Percentiles rank a stretch among this genome's conserved stretches.
Conservation (phyloP, 2,329 filamentous ascomycete species). For the Cladosporium phlei region DNA sequence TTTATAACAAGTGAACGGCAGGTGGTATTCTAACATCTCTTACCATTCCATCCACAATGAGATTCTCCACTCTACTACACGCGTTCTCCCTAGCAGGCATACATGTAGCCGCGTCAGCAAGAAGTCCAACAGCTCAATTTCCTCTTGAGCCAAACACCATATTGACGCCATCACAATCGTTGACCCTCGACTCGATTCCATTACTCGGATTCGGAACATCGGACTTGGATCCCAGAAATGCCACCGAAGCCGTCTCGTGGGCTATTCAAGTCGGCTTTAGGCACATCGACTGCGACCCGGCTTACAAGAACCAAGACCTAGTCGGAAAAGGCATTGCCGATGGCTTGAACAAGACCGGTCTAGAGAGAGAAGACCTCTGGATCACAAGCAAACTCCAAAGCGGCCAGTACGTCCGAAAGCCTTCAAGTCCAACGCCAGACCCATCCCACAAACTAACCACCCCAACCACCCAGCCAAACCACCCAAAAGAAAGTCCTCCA, state of each 20-base stretch:
- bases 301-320: constrained; percentile 42
- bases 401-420: constrained; percentile 29
- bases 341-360: constrained; percentile 29
- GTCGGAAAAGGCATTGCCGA: constrained; percentile 40
- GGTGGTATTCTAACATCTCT: background rate
- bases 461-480: constrained; percentile 25
- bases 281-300: constrained; percentile 48
- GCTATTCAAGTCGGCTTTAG: constrained; percentile 49
- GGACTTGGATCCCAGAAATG: constrained; percentile 33
- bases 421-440: too few relatives aligned
- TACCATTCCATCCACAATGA: background rate
- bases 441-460: constrained; percentile 8
- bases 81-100: constrained; percentile 23
- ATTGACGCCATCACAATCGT: constrained; percentile 16
- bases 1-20: background rate
- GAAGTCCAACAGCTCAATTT: constrained; percentile 21
- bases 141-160: constrained; percentile 20
- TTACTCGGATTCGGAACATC: constrained; percentile 37
- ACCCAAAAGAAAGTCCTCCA: constrained; percentile 25
- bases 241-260: constrained; percentile 33
- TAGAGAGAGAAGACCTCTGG: constrained; percentile 35
- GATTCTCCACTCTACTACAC: constrained; percentile 10
- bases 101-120: constrained; percentile 4
- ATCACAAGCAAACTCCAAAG: constrained; percentile 39
- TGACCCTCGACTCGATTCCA: constrained; percentile 29